A percentile compares a stretch with the other conserved stretches of the same genome.
phyloP scores from a whole-genome alignment of 1,284 basidiomycete species.

The Singerocomus inundabilis region DNA sequence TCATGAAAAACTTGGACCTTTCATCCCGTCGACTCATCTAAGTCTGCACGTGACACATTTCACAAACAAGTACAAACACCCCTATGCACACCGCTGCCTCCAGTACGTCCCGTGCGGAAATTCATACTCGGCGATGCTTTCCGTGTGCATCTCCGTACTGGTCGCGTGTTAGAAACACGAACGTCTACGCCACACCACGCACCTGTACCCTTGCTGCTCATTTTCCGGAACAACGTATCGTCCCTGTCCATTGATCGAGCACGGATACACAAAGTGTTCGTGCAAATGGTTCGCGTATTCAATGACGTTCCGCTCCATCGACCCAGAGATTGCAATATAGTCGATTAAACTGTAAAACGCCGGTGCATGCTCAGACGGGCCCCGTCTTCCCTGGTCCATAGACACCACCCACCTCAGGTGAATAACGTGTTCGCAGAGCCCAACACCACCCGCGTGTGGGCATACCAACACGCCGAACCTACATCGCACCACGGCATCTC shows the following conservation, averaged over 20 bases:
- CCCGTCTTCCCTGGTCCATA: constrained; percentile 7
- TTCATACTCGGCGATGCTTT: constrained; percentile 69
- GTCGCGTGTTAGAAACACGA: constrained; percentile 2
- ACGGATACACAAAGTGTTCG: constrained; percentile 87
- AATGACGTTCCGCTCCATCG: constrained; percentile 90
- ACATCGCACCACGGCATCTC: background rate
- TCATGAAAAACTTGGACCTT: constrained; percentile 14
- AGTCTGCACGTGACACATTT: constrained; percentile 15
- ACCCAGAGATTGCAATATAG: constrained; percentile 86
- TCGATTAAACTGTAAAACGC: constrained; percentile 67
- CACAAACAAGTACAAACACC: constrained; percentile 25
- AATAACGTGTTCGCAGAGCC: constrained; percentile 91
- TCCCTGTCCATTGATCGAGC: constrained; percentile 81
- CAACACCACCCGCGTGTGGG: constrained; percentile 93
- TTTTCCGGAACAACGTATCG: constrained; percentile 79
- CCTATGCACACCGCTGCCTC: constrained; percentile 28
- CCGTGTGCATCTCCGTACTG: constrained; percentile 74
- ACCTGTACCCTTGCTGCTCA: constrained; percentile 70
- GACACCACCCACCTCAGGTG: constrained; percentile 60
- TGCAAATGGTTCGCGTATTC: constrained; percentile 88
- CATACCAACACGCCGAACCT: constrained; percentile 88
- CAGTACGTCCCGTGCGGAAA: constrained; percentile 75
- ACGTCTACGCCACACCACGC: constrained; percentile 6
- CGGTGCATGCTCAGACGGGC: background rate
- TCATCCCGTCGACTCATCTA: background rate